These are phyloP conservation scores for Truncatella angustata DNA, from an alignment of 2,329 filamentous ascomycete species.

Conservation along the genomic window DNA sequence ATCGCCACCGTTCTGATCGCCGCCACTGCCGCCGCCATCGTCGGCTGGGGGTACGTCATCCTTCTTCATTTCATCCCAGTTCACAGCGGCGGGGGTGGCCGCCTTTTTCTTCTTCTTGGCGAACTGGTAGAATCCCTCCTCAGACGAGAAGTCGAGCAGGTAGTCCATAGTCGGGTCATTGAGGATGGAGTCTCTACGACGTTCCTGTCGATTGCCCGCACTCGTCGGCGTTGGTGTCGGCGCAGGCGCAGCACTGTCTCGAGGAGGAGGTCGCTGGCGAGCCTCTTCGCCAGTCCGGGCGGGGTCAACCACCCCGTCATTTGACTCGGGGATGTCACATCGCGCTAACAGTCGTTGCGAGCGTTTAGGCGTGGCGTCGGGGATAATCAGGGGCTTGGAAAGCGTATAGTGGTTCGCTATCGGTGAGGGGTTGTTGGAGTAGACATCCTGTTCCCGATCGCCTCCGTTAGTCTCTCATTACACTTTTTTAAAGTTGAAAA, in stretches of 20 bases:
- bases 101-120: constrained; percentile 47
- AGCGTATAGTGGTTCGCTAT: constrained; percentile 10
- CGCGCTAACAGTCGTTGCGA: constrained; percentile 23
- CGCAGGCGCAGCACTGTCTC: constrained; percentile 22
- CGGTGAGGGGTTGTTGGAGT: constrained; percentile 15
- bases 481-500: constrained; percentile 13
- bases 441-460: constrained; percentile 17
- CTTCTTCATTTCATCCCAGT: constrained; percentile 28
- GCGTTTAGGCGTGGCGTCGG: constrained; percentile 34
- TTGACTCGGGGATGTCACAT: constrained; percentile 16
- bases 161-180: constrained; percentile 42
- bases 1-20: constrained; percentile 31
- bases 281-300: constrained; percentile 19
- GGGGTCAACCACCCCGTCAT: constrained; percentile 17
- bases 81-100: constrained; percentile 13
- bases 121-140: constrained; percentile 53
- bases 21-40: constrained; percentile 30
- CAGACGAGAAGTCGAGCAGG: constrained; percentile 56
- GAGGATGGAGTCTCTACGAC: constrained; percentile 34
- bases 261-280: constrained; percentile 25
- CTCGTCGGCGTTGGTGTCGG: constrained; percentile 18
- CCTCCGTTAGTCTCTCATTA: constrained; percentile 8
- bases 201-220: constrained; percentile 23
- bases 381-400: constrained; percentile 26
- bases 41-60: constrained; percentile 33